Conservation (phyloP, 2,329 filamentous ascomycete species). For the Plectosphaerella plurivora region DNA sequence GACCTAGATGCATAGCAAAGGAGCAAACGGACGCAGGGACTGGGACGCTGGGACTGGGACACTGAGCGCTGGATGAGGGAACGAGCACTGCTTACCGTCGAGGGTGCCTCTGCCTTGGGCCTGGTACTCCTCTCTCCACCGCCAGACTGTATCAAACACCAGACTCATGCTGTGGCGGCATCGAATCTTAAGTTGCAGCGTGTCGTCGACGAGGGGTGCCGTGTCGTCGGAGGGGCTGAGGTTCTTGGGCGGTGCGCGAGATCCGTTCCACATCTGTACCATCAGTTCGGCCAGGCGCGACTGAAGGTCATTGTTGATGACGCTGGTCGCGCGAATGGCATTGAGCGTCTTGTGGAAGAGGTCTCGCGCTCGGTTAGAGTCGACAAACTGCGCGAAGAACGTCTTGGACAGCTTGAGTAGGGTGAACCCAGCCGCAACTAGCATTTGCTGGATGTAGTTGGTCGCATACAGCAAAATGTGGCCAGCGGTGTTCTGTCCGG, state of each 20-base stretch:
- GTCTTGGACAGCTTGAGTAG: slow-evolving; percentile 75
- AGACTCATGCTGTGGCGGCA: slow-evolving; percentile 82
- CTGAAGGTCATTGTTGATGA: slow-evolving; percentile 73
- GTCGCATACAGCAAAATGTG: slow-evolving; percentile 62
- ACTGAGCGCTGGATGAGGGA: not conserved
- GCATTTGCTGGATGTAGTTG: slow-evolving; percentile 81
- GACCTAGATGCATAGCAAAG: slow-evolving; percentile 13
- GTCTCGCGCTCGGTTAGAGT: slow-evolving; percentile 61
- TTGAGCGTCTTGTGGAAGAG: slow-evolving; percentile 69
- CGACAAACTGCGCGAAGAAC: slow-evolving; percentile 68
- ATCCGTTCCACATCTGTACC: slow-evolving; percentile 79
- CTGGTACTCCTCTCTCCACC: slow-evolving; percentile 78
- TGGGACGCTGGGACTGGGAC: not conserved
- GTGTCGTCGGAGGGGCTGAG: slow-evolving; percentile 41
- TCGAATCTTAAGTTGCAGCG: slow-evolving; percentile 74
- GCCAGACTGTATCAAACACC: slow-evolving; percentile 80
- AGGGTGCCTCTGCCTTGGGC: slow-evolving; percentile 64
- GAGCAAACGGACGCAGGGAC: slow-evolving; percentile 1
- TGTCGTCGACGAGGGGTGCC: slow-evolving; percentile 58
- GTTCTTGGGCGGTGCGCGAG: slow-evolving; percentile 45
- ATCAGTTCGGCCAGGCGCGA: slow-evolving; percentile 80
- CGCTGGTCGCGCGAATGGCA: slow-evolving; percentile 67
- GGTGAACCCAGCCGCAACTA: slow-evolving; percentile 74
- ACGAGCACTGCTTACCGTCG: slow-evolving; percentile 54
- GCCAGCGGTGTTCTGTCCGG: slow-evolving; percentile 39